Conservation (phyloP, 768 basidiomycete genomes). For the Erythrobasidium yunnanense region DNA sequence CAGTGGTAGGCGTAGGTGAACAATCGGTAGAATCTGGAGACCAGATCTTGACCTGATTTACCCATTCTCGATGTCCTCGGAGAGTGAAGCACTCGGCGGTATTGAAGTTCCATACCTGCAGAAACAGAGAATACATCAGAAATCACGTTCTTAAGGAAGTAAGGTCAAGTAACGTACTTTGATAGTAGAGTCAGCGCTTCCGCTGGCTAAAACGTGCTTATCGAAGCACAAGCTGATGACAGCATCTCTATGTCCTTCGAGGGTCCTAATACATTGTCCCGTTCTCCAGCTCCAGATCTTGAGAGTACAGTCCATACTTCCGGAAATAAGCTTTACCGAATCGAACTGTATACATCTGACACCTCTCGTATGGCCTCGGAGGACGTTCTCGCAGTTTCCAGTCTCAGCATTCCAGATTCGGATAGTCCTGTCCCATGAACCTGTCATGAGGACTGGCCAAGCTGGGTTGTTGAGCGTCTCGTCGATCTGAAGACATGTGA, state of each 20-base stretch:
- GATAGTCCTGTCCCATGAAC: slow-evolving; percentile 87
- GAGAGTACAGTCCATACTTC: slow-evolving; percentile 88
- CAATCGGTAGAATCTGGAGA: slow-evolving; percentile 45
- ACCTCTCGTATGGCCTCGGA: slow-evolving; percentile 84
- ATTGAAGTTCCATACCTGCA: slow-evolving; percentile 56
- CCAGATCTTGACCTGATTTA: slow-evolving; percentile 90
- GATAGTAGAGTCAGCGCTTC: slow-evolving; percentile 87
- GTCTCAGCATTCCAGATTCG: slow-evolving; percentile 96
- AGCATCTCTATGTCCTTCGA: slow-evolving; percentile 82
- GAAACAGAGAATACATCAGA: not conserved
- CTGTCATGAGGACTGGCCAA: slow-evolving; percentile 82
- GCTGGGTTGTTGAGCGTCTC: slow-evolving; percentile 67
- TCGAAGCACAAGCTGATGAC: slow-evolving; percentile 87
- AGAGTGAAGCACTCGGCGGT: slow-evolving; percentile 85
- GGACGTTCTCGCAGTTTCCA: slow-evolving; percentile 65
- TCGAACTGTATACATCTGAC: slow-evolving; percentile 90
- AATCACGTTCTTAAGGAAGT: not conserved
- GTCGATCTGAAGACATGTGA: slow-evolving; percentile 93
- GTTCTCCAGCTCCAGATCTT: slow-evolving; percentile 93
- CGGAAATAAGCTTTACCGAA: slow-evolving; percentile 85
- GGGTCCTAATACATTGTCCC: slow-evolving; percentile 72
- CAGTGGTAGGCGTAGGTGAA: not conserved
- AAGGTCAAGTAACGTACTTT: slow-evolving; percentile 53
- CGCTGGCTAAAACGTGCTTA: slow-evolving; percentile 78
- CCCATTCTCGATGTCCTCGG: slow-evolving; percentile 89